phyloP scores from a whole-genome alignment of 805 yeast species.

The Pichia heedii region DNA sequence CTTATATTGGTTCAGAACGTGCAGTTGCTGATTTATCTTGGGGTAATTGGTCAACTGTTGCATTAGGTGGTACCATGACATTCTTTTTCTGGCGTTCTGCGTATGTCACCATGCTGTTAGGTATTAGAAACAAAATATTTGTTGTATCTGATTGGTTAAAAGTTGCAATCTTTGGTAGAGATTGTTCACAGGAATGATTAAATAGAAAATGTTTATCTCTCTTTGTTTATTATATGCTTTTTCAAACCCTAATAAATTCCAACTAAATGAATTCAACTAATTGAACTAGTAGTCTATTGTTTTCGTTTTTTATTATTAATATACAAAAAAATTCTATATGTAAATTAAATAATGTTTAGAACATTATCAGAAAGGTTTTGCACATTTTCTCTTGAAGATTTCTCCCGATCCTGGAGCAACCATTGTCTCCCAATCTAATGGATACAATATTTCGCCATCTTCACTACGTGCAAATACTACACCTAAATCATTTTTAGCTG shows the following conservation, averaged over 20 bases:
- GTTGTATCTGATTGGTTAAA: conserved; percentile 87
- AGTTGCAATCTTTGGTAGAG: conserved; percentile 85
- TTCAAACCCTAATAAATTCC: too few relatives aligned
- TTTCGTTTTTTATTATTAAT: neutral
- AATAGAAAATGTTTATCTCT: too few relatives aligned
- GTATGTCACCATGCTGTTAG: conserved; percentile 84
- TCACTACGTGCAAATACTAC: conserved; percentile 79
- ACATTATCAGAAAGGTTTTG: conserved; percentile 61
- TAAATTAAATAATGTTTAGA: too few relatives aligned
- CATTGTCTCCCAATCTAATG: conserved; percentile 96
- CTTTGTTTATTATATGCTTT: too few relatives aligned
- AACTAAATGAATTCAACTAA: too few relatives aligned
- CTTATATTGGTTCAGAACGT: conserved; percentile 86
- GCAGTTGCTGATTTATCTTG: conserved; percentile 88
- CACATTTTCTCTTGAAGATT: conserved; percentile 78
- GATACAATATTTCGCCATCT: conserved; percentile 62
- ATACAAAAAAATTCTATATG: neutral
- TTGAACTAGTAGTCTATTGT: neutral
- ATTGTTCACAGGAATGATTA: conserved; percentile 62
- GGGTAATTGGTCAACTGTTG: conserved; percentile 71
- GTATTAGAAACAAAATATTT: conserved; percentile 79
- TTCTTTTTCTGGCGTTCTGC: conserved; percentile 94
- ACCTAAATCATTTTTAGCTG: conserved; percentile 87
- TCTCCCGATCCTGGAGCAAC: conserved; percentile 65
- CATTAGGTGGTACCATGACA: conserved; percentile 79